These are phyloP conservation scores for Rhododendron vialii DNA, from an alignment of 148 eudicot genomes.

Conservation along the genomic window DNA sequence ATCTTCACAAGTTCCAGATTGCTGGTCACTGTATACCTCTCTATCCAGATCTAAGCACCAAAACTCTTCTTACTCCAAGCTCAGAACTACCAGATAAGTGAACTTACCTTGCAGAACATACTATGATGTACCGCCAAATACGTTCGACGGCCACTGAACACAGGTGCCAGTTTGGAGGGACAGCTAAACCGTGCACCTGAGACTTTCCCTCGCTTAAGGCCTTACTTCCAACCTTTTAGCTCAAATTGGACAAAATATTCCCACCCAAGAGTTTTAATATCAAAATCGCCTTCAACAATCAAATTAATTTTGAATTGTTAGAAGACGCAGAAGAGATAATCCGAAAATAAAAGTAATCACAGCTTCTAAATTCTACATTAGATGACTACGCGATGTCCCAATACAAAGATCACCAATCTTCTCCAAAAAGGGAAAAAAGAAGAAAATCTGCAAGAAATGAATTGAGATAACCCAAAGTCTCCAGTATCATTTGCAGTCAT, in stretches of 20 bases:
- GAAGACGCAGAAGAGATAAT: slow-evolving; percentile 7
- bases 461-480: not conserved
- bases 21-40: not conserved
- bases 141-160: slow-evolving; percentile 20
- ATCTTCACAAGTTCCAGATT: not conserved
- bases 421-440: not conserved
- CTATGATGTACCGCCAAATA: slow-evolving; percentile 25
- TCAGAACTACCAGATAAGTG: not conserved
- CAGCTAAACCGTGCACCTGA: slow-evolving; percentile 7
- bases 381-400: not conserved
- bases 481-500: not conserved
- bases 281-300: slow-evolving; percentile 29
- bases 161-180: slow-evolving; percentile 19
- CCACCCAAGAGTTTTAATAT: slow-evolving; percentile 28
- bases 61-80: slow-evolving; percentile 2
- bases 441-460: not conserved
- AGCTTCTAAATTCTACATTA: slow-evolving; percentile 4
- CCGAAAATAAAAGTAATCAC: not conserved
- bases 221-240: slow-evolving; percentile 31
- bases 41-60: slow-evolving; percentile 4
- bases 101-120: slow-evolving; percentile 35
- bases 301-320: slow-evolving; percentile 23
- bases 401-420: not conserved
- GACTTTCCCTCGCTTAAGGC: slow-evolving; percentile 27
- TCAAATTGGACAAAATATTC: slow-evolving; percentile 21